These are phyloP conservation scores for Recurvomyces mirabilis DNA, from an alignment of 495 filamentous ascomycete genomes.

Conservation along the genomic window DNA sequence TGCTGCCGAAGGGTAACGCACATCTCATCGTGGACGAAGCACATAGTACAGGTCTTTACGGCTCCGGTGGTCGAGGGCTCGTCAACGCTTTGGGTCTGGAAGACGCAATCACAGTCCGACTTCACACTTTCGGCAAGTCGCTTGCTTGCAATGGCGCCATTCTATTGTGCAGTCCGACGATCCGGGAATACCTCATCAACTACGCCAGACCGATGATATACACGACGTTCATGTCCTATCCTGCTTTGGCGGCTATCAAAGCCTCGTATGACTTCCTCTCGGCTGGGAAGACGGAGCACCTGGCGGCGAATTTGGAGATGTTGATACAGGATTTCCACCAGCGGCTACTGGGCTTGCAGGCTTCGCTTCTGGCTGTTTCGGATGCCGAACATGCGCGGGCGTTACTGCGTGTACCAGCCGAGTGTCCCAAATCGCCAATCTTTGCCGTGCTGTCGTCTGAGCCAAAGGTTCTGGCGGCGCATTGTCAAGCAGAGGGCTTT, in stretches of 20 bases:
- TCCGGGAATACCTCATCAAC: slow-evolving; percentile 50
- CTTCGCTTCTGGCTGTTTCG: slow-evolving; percentile 5
- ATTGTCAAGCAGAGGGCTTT: slow-evolving; percentile 40
- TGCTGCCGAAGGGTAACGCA: slow-evolving; percentile 48
- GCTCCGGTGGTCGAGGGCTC: slow-evolving; percentile 50
- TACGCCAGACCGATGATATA: slow-evolving; percentile 52
- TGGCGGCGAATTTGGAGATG: not conserved
- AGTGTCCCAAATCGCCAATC: slow-evolving; percentile 33
- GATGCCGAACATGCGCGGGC: not conserved
- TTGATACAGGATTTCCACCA: slow-evolving; percentile 1
- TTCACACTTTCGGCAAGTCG: slow-evolving; percentile 71
- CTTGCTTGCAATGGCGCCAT: slow-evolving; percentile 52
- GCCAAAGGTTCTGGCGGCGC: slow-evolving; percentile 38
- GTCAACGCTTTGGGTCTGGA: slow-evolving; percentile 59
- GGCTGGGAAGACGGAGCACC: slow-evolving; percentile 30
- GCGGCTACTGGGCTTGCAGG: slow-evolving; percentile 5
- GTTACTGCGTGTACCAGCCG: slow-evolving; percentile 25
- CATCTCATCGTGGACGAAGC: slow-evolving; percentile 72
- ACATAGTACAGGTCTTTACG: slow-evolving; percentile 60
- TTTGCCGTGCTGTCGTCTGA: slow-evolving; percentile 35
- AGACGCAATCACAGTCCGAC: slow-evolving; percentile 51
- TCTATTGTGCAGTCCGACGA: slow-evolving; percentile 35
- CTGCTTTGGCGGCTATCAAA: slow-evolving; percentile 40
- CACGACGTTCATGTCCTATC: slow-evolving; percentile 47
- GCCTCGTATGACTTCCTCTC: slow-evolving; percentile 40